A percentile compares a stretch with the other conserved stretches of the same genome.
Evolutionary conservation across 495 filamentous ascomycete species (phyloP).

Genomic region (Tuber microsphaerosporum): DNA sequence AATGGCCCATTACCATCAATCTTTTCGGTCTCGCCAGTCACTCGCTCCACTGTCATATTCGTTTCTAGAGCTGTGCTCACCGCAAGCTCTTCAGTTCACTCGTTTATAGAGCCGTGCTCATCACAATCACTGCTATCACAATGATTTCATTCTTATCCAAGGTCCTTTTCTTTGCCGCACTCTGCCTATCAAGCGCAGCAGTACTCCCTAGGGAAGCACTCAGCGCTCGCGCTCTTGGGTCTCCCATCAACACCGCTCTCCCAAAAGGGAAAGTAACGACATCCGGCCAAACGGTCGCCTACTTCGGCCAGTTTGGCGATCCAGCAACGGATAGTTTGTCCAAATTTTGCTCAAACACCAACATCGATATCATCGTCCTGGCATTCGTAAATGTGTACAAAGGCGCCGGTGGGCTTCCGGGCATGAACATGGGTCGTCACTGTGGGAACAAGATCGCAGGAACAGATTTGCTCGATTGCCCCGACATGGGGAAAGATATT

Average conservation of each 20-base stretch:
- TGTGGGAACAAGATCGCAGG: conserved; percentile 59
- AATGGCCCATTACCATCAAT: neutral
- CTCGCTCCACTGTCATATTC: neutral
- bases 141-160: neutral
- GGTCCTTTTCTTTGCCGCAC: neutral
- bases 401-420: conserved; percentile 43
- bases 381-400: conserved; percentile 63
- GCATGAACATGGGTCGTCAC: conserved; percentile 43
- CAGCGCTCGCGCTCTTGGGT: neutral
- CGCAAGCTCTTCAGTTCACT: neutral
- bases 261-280: neutral
- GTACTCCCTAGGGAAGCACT: neutral
- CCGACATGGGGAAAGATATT: conserved; percentile 59
- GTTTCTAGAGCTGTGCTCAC: neutral
- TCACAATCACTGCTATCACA: neutral
- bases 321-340: conserved; percentile 41
- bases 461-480: conserved; percentile 49
- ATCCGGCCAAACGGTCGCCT: neutral
- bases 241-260: neutral
- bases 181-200: neutral
- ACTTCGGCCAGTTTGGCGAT: neutral
- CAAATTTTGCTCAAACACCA: conserved; percentile 53
- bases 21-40: neutral
- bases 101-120: neutral
- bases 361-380: conserved; percentile 61